Percentiles rank a stretch among this genome's conserved stretches.
These are phyloP conservation scores for Neoarthrinium moseri DNA, from an alignment of 2,329 filamentous ascomycete genomes.

Conservation along the genomic window DNA sequence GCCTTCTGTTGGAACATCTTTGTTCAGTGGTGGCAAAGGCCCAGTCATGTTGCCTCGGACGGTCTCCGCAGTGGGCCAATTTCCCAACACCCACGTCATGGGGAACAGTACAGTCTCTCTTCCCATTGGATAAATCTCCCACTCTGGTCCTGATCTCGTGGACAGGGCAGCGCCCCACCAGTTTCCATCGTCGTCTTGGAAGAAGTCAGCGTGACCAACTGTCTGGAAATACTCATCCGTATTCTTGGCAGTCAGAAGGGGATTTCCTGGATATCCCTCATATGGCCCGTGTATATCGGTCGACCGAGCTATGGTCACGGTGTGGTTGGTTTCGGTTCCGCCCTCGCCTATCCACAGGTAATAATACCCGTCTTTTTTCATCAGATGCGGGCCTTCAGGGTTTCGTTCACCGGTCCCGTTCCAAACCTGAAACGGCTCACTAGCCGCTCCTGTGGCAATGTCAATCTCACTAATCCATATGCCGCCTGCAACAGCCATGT, in stretches of 20 bases:
- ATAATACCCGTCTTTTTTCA: conserved; percentile 41
- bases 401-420: conserved; percentile 42
- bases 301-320: conserved; percentile 41
- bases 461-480: conserved; percentile 20
- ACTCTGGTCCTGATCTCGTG: conserved; percentile 41
- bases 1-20: conserved; percentile 11
- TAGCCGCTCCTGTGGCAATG: conserved; percentile 31
- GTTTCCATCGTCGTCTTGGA: conserved; percentile 40
- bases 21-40: conserved; percentile 29
- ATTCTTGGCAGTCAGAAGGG: conserved; percentile 34
- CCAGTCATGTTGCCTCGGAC: conserved; percentile 44
- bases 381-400: conserved; percentile 46
- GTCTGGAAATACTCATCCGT: conserved; percentile 39
- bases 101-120: conserved; percentile 44
- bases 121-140: conserved; percentile 49
- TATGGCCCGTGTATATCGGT: conserved; percentile 40
- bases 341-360: conserved; percentile 51
- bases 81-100: conserved; percentile 45
- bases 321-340: conserved; percentile 41
- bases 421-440: conserved; percentile 34
- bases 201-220: conserved; percentile 43
- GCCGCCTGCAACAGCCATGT: conserved; percentile 28
- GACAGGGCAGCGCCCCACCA: conserved; percentile 53
- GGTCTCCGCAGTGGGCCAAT: conserved; percentile 45
- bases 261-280: conserved; percentile 38